phyloP scores from a whole-genome alignment of 169 alveolate species.

The Eimeria brunetti region DNA sequence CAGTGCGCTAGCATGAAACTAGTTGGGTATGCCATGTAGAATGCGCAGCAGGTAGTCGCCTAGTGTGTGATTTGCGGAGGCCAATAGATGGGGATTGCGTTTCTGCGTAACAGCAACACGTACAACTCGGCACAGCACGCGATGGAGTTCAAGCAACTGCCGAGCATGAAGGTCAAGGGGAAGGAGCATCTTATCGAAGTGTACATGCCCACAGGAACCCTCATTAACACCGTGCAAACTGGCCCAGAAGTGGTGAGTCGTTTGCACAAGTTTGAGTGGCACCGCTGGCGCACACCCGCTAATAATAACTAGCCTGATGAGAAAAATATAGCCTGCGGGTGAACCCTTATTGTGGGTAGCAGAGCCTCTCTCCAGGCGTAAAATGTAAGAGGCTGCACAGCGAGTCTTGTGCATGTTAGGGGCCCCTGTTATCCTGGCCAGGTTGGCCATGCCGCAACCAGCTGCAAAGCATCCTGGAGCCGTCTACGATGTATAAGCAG shows the following conservation, averaged over 20 bases:
- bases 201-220: slow-evolving; percentile 77
- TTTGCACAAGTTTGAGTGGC: not conserved
- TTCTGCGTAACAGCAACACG: slow-evolving; percentile 79
- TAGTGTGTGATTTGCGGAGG: not conserved
- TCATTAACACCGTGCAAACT: slow-evolving; percentile 48
- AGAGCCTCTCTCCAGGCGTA: not conserved
- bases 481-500: slow-evolving; percentile 56
- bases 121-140: slow-evolving; percentile 82
- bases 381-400: not conserved
- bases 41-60: not conserved
- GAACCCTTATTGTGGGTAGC: not conserved
- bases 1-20: not conserved
- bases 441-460: slow-evolving; percentile 80
- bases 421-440: slow-evolving; percentile 81
- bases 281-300: not conserved
- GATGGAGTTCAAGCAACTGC: slow-evolving; percentile 76
- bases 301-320: not conserved
- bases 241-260: slow-evolving; percentile 54
- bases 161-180: slow-evolving; percentile 82
- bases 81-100: not conserved
- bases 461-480: slow-evolving; percentile 69
- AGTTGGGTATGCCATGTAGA: not conserved
- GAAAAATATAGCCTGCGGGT: not conserved
- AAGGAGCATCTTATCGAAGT: slow-evolving; percentile 80
- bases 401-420: slow-evolving; percentile 15